Percentiles rank a stretch among this genome's conserved stretches.
phyloP scores from a whole-genome alignment of 352 stramenopile species.

The Lagenidium sp. region DNA sequence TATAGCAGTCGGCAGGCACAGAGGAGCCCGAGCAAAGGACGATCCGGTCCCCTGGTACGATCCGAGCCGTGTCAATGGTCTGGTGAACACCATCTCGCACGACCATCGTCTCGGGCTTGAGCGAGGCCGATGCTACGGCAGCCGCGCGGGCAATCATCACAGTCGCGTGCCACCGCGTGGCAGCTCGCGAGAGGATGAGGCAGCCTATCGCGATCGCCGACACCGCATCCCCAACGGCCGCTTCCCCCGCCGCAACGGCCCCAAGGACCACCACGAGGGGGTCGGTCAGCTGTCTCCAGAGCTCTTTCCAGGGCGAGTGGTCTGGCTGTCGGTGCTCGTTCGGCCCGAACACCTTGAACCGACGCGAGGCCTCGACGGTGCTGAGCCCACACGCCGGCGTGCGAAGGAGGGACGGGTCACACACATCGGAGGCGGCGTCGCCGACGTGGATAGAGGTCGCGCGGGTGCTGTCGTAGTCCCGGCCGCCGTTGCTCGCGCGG shows the following conservation, averaged over 20 bases:
- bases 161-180: constrained; percentile 67
- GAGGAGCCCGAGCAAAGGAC: constrained; percentile 83
- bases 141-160: constrained; percentile 82
- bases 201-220: constrained; percentile 68
- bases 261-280: constrained; percentile 91
- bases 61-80: constrained; percentile 79
- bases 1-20: constrained; percentile 88
- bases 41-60: constrained; percentile 94
- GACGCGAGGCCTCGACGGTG: constrained; percentile 59
- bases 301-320: constrained; percentile 40
- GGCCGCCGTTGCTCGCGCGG: too few relatives aligned
- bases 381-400: constrained; percentile 70
- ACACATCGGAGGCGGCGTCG: too few relatives aligned
- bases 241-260: constrained; percentile 81
- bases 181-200: constrained; percentile 58
- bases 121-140: constrained; percentile 72
- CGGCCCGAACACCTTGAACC: constrained; percentile 77
- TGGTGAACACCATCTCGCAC: constrained; percentile 86
- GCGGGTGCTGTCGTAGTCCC: too few relatives aligned
- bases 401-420: too few relatives aligned
- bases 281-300: constrained; percentile 59
- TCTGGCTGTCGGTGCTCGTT: constrained; percentile 77
- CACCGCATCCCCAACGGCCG: constrained; percentile 35
- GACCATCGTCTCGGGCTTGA: constrained; percentile 81
- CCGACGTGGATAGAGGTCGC: too few relatives aligned